Percentiles rank a stretch among this genome's conserved stretches.
Evolutionary conservation across 2,329 filamentous ascomycete genomes (phyloP).

Genomic region (Rasamsonia emersonii): DNA sequence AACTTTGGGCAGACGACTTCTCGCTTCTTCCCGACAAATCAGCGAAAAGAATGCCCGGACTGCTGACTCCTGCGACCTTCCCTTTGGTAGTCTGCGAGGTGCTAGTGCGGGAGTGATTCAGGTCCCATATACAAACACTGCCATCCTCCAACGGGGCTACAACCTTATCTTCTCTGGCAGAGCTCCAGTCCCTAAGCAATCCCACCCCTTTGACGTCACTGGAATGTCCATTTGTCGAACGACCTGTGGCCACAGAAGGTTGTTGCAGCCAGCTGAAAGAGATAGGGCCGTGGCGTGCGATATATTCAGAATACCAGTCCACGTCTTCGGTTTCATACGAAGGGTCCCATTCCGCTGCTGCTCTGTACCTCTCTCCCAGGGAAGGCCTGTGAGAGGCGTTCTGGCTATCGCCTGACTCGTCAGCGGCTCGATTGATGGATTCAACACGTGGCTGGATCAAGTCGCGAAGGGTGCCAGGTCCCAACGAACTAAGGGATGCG

Average conservation of each 20-base stretch:
- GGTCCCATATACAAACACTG: slow-evolving; percentile 79
- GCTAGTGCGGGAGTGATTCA: slow-evolving; percentile 38
- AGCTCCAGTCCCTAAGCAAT: slow-evolving; percentile 49
- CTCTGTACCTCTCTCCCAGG: slow-evolving; percentile 21
- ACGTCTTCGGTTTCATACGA: slow-evolving; percentile 62
- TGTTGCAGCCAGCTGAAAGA: slow-evolving; percentile 68
- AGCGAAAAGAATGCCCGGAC: slow-evolving; percentile 57
- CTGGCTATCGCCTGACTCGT: background rate
- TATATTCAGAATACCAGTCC: slow-evolving; percentile 83
- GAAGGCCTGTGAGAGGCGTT: slow-evolving; percentile 10
- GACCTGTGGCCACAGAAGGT: slow-evolving; percentile 35
- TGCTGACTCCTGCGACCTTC: slow-evolving; percentile 57
- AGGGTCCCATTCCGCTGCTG: slow-evolving; percentile 69
- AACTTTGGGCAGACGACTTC: slow-evolving; percentile 17
- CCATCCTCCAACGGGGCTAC: slow-evolving; percentile 79
- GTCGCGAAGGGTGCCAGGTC: slow-evolving; percentile 23
- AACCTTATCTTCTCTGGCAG: slow-evolving; percentile 50
- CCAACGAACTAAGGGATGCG: slow-evolving; percentile 22
- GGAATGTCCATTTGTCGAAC: slow-evolving; percentile 24
- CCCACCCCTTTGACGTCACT: slow-evolving; percentile 67
- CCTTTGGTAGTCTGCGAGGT: slow-evolving; percentile 35
- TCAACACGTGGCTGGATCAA: slow-evolving; percentile 22
- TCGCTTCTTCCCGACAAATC: slow-evolving; percentile 57
- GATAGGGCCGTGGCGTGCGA: slow-evolving; percentile 70
- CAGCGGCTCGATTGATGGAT: background rate